These are phyloP conservation scores for Trichoderma atroviride DNA, from an alignment of 2,329 filamentous ascomycete genomes.

Conservation along the genomic window DNA sequence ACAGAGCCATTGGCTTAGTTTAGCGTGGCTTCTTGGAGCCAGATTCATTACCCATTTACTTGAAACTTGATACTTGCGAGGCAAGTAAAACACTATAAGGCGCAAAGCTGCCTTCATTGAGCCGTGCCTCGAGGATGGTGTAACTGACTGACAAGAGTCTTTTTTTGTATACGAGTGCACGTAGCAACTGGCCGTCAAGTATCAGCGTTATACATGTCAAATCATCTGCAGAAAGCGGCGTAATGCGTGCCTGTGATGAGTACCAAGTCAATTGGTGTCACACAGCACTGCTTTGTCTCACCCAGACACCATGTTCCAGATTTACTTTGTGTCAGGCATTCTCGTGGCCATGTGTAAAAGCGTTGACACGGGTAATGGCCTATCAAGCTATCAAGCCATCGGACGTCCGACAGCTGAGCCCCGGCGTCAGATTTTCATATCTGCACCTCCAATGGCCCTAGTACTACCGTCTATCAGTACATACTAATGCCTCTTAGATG, in stretches of 20 bases:
- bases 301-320: conserved; percentile 9
- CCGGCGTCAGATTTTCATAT: not conserved
- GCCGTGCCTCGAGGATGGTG: not conserved
- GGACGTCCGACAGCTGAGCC: conserved; percentile 12
- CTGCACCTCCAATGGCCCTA: not conserved
- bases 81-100: not conserved
- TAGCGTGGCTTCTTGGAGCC: not conserved
- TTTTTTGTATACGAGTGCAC: not conserved
- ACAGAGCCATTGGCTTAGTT: not conserved
- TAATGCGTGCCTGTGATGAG: not conserved
- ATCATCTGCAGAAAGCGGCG: not conserved
- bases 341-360: conserved; percentile 3
- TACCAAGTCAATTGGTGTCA: not conserved
- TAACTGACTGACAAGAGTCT: not conserved
- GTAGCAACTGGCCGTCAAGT: not conserved
- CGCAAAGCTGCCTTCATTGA: not conserved
- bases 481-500: not conserved
- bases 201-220: not conserved
- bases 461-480: not conserved
- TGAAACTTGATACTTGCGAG: not conserved
- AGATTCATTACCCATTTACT: not conserved
- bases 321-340: not conserved
- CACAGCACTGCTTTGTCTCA: not conserved
- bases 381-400: not conserved
- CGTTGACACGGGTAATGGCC: not conserved